Base-by-base conservation (phyloP, 306 rosid genomes). In the Herpetospermum pedunculosum region DNA sequence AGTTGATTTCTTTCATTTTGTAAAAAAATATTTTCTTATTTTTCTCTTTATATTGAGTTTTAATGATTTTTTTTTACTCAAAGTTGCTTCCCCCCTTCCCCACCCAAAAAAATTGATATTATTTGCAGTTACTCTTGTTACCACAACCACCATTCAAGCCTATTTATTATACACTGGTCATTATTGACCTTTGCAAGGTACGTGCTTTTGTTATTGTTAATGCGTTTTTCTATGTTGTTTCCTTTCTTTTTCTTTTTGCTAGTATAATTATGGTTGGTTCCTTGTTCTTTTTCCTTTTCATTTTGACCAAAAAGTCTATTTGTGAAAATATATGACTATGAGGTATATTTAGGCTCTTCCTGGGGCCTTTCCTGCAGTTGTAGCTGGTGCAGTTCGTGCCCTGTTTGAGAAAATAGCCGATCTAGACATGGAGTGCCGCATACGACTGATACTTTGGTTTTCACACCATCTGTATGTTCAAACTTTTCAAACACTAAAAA, bases 121-220 rank as follows among this genome's bases (percentile, higher is more conserved):
- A 43, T 77, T 12, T 74, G 84, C 96, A 95, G 99, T 79, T 95
- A 81, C 90, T 95, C 80, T 82, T 89, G 97, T 89, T 95, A 76
- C 99, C 97, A 29, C 86, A 89, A 72, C 99, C 99, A 1, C 99
- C 99, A 48, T 95, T 95, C 85, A 91, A 85, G 84, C 96, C 99
- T 16, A 83, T 79, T 35, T 95, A 91, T 81, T 91, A 91, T 84
- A 95, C 99, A 0, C 81, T 95, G 82, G 96, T 95, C 62, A 89
- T 95, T 77, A 91, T 95, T 37, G 97, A 95, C 84, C 96, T 95
- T 58, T 95, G 99, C 72, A 95, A 95, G 99, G 99, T 95, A 91
- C 25, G 63, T 62, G n/a, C 44, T 50, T 58, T 71, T 15, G 40
- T 28, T 68, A 25, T 65, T 6, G 8, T 48, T 32, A 28, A 79